phyloP scores from a whole-genome alignment of 176 grass and related monocot species.

The Zizania latifolia region DNA sequence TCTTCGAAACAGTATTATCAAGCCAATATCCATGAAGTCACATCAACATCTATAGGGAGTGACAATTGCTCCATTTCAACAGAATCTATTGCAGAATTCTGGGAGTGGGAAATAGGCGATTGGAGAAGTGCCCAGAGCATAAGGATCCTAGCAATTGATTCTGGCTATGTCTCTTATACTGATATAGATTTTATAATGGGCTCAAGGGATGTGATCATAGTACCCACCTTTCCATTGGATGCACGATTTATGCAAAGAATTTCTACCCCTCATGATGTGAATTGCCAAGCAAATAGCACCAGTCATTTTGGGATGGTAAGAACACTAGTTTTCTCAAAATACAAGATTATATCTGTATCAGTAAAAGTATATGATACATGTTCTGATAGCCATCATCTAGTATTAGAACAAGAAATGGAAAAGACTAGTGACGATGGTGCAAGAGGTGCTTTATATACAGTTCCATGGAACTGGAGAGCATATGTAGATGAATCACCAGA shows the following conservation, averaged over 20 bases:
- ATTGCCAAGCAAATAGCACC: constrained; percentile 9
- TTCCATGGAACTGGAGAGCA: constrained; percentile 42
- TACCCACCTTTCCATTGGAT: constrained; percentile 54
- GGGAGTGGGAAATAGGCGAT: constrained; percentile 62
- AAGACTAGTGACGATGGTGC: constrained; percentile 16
- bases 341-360: constrained; percentile 32
- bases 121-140: constrained; percentile 44
- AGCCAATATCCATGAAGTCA: constrained; percentile 30
- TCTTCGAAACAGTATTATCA: constrained; percentile 34
- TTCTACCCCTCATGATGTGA: constrained; percentile 26
- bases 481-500: constrained; percentile 20
- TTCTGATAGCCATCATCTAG: constrained; percentile 16
- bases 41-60: background rate
- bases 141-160: constrained; percentile 45
- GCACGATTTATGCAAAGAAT: constrained; percentile 53
- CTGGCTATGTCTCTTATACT: constrained; percentile 43
- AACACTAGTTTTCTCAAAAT: constrained; percentile 42
- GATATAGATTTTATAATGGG: constrained; percentile 44
- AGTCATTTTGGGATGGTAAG: constrained; percentile 24
- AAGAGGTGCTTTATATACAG: constrained; percentile 30
- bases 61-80: constrained; percentile 21
- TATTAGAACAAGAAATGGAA: constrained; percentile 35
- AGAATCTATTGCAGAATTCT: constrained; percentile 31
- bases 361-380: constrained; percentile 35
- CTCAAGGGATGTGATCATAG: constrained; percentile 40